Evolutionary conservation across 1,139 yeast genomes (phyloP).

Genomic region (Geotrichum macrosporum): DNA sequence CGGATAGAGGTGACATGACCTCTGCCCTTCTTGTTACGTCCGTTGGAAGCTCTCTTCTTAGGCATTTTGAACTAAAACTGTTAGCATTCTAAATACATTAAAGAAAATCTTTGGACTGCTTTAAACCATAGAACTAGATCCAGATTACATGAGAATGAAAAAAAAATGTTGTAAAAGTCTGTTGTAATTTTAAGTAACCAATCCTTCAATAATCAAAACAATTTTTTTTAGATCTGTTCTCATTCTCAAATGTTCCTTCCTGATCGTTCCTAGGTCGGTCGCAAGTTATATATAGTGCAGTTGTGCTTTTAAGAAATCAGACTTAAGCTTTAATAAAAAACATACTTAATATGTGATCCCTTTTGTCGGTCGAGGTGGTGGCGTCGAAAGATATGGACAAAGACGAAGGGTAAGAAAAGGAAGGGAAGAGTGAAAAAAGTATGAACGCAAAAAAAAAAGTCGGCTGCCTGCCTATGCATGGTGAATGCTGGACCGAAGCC

Average conservation of each 20-base stretch:
- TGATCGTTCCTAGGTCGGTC: too few species aligned
- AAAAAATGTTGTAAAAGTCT: too few species aligned
- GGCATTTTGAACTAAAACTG: constrained; percentile 64
- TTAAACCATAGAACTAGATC: too few species aligned
- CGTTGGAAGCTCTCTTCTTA: constrained; percentile 99
- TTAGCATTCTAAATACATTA: too few species aligned
- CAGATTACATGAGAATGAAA: not conserved
- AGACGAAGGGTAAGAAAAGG: constrained; percentile 1
- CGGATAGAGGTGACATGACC: constrained; percentile 99
- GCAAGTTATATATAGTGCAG: too few species aligned
- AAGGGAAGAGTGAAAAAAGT: not conserved
- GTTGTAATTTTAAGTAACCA: too few species aligned
- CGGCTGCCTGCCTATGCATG: not conserved
- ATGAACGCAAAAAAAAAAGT: not conserved
- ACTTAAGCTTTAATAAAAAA: too few species aligned
- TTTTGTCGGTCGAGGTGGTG: constrained; percentile 15
- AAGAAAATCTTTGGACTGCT: too few species aligned
- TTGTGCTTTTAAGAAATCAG: too few species aligned
- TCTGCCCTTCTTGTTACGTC: constrained; percentile 99
- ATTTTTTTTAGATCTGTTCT: too few species aligned
- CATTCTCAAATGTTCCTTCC: too few species aligned
- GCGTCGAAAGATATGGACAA: constrained; percentile 13
- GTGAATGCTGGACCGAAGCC: not conserved
- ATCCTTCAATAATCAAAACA: too few species aligned
- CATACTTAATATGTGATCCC: constrained; percentile 19